Evolutionary conservation across 768 basidiomycete species (phyloP), one percentile per base, ranked within the genome.

Genomic region (Phanerochaete sordida): DNA sequence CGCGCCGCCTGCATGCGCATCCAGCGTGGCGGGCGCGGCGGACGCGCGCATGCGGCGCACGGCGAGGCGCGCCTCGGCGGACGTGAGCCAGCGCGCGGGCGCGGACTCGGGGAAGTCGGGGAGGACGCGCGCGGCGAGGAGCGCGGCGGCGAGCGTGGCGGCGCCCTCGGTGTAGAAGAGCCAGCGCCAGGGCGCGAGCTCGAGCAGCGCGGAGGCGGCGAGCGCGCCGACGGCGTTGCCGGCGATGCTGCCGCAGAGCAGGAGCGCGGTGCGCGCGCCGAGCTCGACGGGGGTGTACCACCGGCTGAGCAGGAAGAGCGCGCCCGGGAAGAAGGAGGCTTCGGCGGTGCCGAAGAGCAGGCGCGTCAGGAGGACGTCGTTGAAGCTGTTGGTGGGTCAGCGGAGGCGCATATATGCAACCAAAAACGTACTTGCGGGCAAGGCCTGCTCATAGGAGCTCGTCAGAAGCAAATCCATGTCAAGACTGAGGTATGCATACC

Each of bases 191-290:
- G 87, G 87, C 4, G 86, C 78, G 58, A 80, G 76, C 1, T 90
- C 79, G n/a, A 93, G 80, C 52, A 93, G 88, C 1, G 82, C 86
- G 30, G 90, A 89, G 12, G 91, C 90, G 55, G 93, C 83, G 16
- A 93, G 75, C 1, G 89, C 80, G 2, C 91, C 91, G 67, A 93
- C 91, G 0, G 90, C 91, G 76, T 93, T 94, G 59, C 84, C 85
- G 58, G 92, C 84, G 46, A 93, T 77, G 64, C 81, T 85, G n/a
- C 91, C 91, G 62, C 88, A 90, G 53, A 81, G 82, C 31, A 92
- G 76, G 55, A 88, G 67, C 3, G 90, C 86, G 5, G 82, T 88
- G 55, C 89, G 78, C 51, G 83, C 76, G 37, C 87, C 90, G 30
- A 92, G 76, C 67, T 93, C 91, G 46, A 76, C 78, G 51, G 82